Percentiles rank a stretch among this genome's conserved stretches.
phyloP scores from a whole-genome alignment of 352 stramenopile genomes.

The Pythium periplocum region DNA sequence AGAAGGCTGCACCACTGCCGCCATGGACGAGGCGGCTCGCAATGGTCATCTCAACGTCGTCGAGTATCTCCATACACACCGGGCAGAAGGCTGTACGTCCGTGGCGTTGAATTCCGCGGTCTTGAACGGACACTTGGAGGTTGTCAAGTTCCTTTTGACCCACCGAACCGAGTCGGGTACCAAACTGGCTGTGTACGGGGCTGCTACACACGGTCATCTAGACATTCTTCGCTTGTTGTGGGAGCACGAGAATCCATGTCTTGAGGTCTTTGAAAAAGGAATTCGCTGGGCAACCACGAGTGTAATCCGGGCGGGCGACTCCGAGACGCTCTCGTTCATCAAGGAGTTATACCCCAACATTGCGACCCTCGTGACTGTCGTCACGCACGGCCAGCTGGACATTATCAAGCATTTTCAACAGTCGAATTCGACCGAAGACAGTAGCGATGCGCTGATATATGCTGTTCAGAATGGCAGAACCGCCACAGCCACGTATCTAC shows the following conservation, averaged over 20 bases:
- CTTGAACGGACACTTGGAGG: conserved; percentile 13
- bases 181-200: conserved; percentile 3
- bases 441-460: not conserved
- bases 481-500: too few relatives aligned
- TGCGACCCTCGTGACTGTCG: conserved; percentile 5
- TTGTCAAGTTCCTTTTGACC: conserved; percentile 10
- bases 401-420: conserved; percentile 9
- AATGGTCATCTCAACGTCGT: conserved; percentile 16
- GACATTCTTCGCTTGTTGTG: conserved; percentile 7
- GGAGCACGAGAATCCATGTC: not conserved
- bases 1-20: conserved; percentile 1
- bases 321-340: conserved; percentile 3
- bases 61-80: conserved; percentile 9
- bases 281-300: conserved; percentile 1
- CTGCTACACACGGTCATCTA: conserved; percentile 9
- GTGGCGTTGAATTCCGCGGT: conserved; percentile 15
- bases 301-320: not conserved
- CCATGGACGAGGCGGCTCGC: conserved; percentile 10
- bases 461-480: too few relatives aligned
- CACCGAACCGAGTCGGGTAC: conserved; percentile 6
- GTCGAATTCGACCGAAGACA: not conserved
- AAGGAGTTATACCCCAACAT: not conserved
- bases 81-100: not conserved
- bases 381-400: conserved; percentile 9
- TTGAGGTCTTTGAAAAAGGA: not conserved